phyloP scores from a whole-genome alignment of 2,329 filamentous ascomycete genomes.

The Alternaria infectoria region DNA sequence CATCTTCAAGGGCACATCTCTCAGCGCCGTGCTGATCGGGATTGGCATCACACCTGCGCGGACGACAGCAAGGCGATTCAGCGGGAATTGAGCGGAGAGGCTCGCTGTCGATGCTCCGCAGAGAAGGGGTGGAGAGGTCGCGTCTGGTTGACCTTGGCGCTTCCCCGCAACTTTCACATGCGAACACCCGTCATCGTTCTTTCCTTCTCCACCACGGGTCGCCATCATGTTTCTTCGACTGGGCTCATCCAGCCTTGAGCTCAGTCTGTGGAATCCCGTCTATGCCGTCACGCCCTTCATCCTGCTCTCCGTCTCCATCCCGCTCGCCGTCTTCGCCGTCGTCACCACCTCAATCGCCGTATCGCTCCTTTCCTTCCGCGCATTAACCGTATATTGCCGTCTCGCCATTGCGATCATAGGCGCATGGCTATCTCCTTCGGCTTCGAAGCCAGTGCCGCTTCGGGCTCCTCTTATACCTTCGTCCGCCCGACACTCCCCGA shows the following conservation, averaged over 20 bases:
- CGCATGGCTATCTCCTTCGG: slow-evolving; percentile 42
- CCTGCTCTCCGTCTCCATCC: slow-evolving; percentile 49
- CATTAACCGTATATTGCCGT: slow-evolving; percentile 52
- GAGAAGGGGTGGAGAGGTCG: not conserved
- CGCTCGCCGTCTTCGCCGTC: slow-evolving; percentile 47
- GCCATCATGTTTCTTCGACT: slow-evolving; percentile 20
- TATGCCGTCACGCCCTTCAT: slow-evolving; percentile 45
- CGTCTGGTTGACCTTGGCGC: slow-evolving; percentile 10
- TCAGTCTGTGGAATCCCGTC: slow-evolving; percentile 36
- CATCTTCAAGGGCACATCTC: slow-evolving; percentile 45
- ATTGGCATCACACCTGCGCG: slow-evolving; percentile 33
- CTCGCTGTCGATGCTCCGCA: not conserved
- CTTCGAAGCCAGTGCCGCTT: slow-evolving; percentile 20
- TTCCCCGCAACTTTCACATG: slow-evolving; percentile 30
- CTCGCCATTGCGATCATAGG: slow-evolving; percentile 49
- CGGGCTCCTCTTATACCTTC: slow-evolving; percentile 14
- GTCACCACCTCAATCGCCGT: slow-evolving; percentile 50
- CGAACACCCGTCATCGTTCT: slow-evolving; percentile 2
- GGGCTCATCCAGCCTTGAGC: slow-evolving; percentile 18
- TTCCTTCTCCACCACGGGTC: not conserved
- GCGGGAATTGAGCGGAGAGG: slow-evolving; percentile 7
- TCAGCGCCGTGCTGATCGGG: slow-evolving; percentile 34
- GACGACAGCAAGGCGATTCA: slow-evolving; percentile 23
- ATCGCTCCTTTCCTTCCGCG: slow-evolving; percentile 47
- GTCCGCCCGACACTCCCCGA: slow-evolving; percentile 30